Evolutionary conservation across 179 eudicot species (phyloP).

Genomic region (Silene vulgaris): DNA sequence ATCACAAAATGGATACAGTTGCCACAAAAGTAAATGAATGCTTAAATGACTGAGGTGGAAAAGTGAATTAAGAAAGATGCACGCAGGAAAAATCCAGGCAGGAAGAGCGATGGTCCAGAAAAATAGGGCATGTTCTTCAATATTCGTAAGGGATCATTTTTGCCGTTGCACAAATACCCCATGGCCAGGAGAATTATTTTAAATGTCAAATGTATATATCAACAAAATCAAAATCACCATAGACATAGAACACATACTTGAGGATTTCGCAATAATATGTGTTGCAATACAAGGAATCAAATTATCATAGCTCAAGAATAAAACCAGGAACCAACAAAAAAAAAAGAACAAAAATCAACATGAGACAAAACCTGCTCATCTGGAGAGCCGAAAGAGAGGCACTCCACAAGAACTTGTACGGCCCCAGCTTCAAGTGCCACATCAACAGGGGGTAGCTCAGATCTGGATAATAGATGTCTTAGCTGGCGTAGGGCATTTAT

Average conservation of each 20-base stretch:
- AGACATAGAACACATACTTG: background rate
- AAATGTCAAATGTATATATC: too few species aligned
- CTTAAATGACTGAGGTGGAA: background rate
- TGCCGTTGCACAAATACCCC: background rate
- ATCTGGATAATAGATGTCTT: slow-evolving; percentile 70
- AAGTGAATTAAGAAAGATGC: background rate
- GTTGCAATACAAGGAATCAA: background rate
- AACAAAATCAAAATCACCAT: slow-evolving; percentile 1
- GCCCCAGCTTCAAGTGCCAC: slow-evolving; percentile 81
- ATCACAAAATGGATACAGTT: background rate
- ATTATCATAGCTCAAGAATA: background rate
- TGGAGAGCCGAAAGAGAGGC: slow-evolving; percentile 87
- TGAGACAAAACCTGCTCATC: slow-evolving; percentile 66
- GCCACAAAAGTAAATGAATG: background rate
- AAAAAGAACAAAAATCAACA: slow-evolving; percentile 13
- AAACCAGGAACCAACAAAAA: background rate
- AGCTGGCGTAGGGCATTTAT: slow-evolving; percentile 70
- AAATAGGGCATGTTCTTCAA: background rate
- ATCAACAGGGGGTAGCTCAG: slow-evolving; percentile 95
- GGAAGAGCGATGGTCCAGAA: background rate
- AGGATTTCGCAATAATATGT: background rate
- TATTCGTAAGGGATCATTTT: background rate
- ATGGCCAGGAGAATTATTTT: background rate
- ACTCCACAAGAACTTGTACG: slow-evolving; percentile 69
- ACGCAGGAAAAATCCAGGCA: background rate